A percentile compares a stretch with the other conserved stretches of the same genome.
Conservation (phyloP, 345 rosid genomes). For the Chamaenerion angustifolium region DNA sequence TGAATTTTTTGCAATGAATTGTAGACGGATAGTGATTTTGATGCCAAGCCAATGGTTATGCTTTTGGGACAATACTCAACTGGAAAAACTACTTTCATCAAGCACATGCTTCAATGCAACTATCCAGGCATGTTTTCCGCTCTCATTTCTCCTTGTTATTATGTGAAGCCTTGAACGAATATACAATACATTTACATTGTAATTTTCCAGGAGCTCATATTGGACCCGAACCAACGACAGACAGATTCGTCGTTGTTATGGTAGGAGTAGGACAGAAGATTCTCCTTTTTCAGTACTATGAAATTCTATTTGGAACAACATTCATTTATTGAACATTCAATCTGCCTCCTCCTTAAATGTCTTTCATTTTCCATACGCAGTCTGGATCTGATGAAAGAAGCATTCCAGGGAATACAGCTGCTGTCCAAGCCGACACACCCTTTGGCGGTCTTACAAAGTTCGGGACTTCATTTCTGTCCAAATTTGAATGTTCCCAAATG, state of each 20-base stretch:
- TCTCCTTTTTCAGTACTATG: neutral
- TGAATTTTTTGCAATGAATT: constrained; percentile 1
- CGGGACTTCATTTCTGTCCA: constrained; percentile 82
- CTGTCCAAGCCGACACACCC: constrained; percentile 95
- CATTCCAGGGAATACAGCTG: constrained; percentile 86
- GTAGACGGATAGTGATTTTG: constrained; percentile 83
- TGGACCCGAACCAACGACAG: constrained; percentile 98
- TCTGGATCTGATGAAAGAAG: constrained; percentile 93
- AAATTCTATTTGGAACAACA: neutral
- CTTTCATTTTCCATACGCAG: constrained; percentile 30
- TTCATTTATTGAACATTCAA: neutral
- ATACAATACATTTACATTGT: neutral
- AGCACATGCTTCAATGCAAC: constrained; percentile 66
- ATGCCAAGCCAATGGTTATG: constrained; percentile 97
- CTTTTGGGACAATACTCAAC: constrained; percentile 96
- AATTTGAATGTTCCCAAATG: constrained; percentile 97
- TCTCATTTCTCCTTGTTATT: neutral
- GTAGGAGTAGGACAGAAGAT: constrained; percentile 27
- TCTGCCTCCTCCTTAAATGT: too few relatives aligned
- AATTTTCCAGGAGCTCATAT: constrained; percentile 74
- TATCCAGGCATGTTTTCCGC: constrained; percentile 56
- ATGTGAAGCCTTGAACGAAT: neutral
- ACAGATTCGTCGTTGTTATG: constrained; percentile 96
- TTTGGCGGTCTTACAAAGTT: constrained; percentile 78
- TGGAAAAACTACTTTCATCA: constrained; percentile 93